These are phyloP conservation scores for Fusarium sp. DNA, from an alignment of 2,329 filamentous ascomycete species.

Conservation along the genomic window DNA sequence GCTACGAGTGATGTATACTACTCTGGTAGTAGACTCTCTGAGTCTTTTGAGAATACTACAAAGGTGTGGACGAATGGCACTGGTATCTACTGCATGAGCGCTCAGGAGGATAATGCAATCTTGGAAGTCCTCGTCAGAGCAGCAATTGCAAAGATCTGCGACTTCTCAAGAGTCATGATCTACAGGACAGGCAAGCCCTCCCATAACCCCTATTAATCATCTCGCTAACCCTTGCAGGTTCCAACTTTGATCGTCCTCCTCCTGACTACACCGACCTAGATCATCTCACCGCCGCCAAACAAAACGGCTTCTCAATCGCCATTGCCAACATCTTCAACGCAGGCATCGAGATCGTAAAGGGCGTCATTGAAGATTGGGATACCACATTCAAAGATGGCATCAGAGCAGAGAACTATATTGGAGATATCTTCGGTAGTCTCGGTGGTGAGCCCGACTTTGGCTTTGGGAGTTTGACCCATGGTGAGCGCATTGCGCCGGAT, in stretches of 20 bases:
- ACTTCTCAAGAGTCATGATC: conserved; percentile 74
- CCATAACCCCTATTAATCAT: rapidly evolving
- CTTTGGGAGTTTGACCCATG: conserved; percentile 57
- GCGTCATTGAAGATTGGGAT: conserved; percentile 71
- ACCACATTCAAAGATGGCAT: conserved; percentile 66
- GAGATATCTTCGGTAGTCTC: conserved; percentile 76
- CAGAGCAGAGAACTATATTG: conserved; percentile 70
- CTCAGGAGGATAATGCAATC: conserved; percentile 77
- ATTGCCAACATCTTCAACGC: conserved; percentile 73
- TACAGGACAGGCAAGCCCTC: conserved; percentile 64
- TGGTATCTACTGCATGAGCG: conserved; percentile 74
- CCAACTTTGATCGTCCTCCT: conserved; percentile 77
- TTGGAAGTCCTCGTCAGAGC: conserved; percentile 72
- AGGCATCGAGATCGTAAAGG: conserved; percentile 71
- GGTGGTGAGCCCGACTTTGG: conserved; percentile 75
- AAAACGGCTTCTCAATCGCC: conserved; percentile 72
- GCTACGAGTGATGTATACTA: conserved; percentile 80
- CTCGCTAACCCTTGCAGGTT: conserved; percentile 50
- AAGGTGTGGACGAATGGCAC: conserved; percentile 73
- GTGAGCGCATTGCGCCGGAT: conserved; percentile 43
- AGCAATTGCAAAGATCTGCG: conserved; percentile 65
- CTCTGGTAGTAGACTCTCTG: conserved; percentile 67
- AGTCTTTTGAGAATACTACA: conserved; percentile 73
- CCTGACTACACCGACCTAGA: conserved; percentile 64
- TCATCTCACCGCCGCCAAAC: conserved; percentile 68